Conservation (phyloP, 495 filamentous ascomycete species). For the Daldinia concentrica region DNA sequence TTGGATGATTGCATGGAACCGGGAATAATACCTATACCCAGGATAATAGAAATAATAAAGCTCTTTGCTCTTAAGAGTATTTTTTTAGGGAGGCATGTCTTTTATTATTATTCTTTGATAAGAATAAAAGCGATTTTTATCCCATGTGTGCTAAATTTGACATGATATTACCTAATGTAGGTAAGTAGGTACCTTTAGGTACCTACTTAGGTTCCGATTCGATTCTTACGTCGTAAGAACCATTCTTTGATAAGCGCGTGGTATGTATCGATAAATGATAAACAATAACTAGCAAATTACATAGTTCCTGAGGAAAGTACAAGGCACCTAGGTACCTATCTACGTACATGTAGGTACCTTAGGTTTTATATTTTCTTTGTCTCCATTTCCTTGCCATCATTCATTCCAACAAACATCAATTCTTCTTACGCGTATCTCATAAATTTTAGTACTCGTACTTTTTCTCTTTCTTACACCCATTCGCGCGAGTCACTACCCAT, state of each 20-base stretch:
- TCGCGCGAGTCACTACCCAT: not conserved
- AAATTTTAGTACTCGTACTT: not conserved
- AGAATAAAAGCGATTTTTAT: not conserved
- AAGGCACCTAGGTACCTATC: not conserved
- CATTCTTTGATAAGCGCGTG: not conserved
- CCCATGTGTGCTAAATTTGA: not conserved
- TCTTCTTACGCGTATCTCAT: slow-evolving; percentile 1
- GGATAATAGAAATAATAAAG: not conserved
- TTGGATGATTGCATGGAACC: not conserved
- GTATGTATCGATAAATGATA: slow-evolving; percentile 6
- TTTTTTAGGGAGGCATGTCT: not conserved
- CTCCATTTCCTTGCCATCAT: slow-evolving; percentile 34
- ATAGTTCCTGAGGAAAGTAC: not conserved
- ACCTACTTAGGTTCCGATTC: not conserved
- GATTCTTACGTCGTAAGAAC: not conserved
- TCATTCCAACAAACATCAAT: slow-evolving; percentile 30
- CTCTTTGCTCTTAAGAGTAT: not conserved
- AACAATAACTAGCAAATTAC: no score
- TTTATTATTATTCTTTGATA: not conserved
- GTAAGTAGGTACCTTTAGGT: not conserved
- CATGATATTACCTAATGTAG: not conserved
- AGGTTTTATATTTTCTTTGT: slow-evolving; percentile 9
- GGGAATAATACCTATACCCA: not conserved
- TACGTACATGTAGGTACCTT: not conserved
- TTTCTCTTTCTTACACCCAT: not conserved